phyloP scores from a whole-genome alignment of 306 rosid genomes.

The Hylodesmum podocarpum region DNA sequence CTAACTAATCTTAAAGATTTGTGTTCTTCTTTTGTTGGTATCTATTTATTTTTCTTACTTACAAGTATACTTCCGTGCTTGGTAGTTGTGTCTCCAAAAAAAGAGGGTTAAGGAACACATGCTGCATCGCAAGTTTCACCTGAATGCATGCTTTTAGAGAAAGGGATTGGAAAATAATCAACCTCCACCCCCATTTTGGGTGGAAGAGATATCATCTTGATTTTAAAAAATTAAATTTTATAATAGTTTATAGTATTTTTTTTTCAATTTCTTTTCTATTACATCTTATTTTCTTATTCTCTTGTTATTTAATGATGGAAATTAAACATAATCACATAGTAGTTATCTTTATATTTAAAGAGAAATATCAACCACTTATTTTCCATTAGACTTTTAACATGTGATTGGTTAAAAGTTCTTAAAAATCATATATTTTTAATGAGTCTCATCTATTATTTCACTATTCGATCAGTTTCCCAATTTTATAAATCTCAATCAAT shows the following conservation, averaged over 20 bases:
- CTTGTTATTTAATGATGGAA: too few relatives aligned
- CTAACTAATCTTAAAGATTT: neutral
- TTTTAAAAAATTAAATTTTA: neutral
- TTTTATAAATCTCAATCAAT: too few relatives aligned
- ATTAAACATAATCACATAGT: too few relatives aligned
- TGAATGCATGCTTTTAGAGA: constrained; percentile 31
- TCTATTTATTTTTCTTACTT: neutral
- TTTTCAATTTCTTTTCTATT: neutral
- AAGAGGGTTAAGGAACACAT: constrained; percentile 18
- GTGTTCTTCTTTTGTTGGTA: neutral
- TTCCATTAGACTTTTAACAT: too few relatives aligned
- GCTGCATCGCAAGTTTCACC: constrained; percentile 19
- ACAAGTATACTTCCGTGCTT: constrained; percentile 21
- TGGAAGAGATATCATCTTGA: neutral
- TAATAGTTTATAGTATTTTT: neutral
- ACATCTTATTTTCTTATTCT: neutral
- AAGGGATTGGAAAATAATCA: neutral
- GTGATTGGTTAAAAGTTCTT: too few relatives aligned
- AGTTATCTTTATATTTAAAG: too few relatives aligned
- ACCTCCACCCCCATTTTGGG: neutral
- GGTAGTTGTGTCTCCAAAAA: constrained; percentile 24
- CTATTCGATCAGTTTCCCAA: too few relatives aligned
- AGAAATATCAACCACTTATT: too few relatives aligned
- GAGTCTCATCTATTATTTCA: too few relatives aligned
- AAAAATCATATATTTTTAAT: too few relatives aligned